Base-by-base conservation (phyloP, 2,329 filamentous ascomycete genomes). In the Calycina marina region DNA sequence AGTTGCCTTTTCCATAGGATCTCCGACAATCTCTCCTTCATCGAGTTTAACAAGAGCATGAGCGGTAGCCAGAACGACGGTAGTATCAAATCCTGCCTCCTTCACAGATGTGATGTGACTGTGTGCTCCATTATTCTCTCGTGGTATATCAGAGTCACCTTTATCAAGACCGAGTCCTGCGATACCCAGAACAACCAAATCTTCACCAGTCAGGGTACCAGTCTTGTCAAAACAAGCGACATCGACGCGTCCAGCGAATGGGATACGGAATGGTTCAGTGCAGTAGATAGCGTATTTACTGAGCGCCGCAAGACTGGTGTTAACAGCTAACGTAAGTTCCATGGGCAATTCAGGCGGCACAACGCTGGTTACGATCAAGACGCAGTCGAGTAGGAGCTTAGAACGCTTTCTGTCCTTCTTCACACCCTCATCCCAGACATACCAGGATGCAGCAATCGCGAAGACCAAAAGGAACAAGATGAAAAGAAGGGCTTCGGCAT, bases 221-320 rank as follows among this genome's bases (percentile, higher is more conserved):
- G 90, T 98, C 66, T 98, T 98, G 59, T 98, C 90, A 45, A 98
- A 98, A 61, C 90, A 98, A 41, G 90, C 86, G 33, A 98, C 70
- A 55, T 98, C 92, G 38, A 98, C 81, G 42, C 90, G 82, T 18
- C 90, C 90, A 44, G 86, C 92, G 47, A 81, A 96, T 1, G 92
- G 92, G 49, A 98, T 98, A 35, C 90, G 78, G 73, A 98, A 98
- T 16, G 90, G 90, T 56, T 98, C 92, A 2, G 90, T 98, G 55
- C 90, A 98, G 65, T 93, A 98, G 49, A 98, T 98, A 39, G 92
- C 90, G 46, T 78, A 88, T 56, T 88, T 92, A 59, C 86, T 92
- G 22, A 98, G 65, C 16, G 90, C 88, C 30, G 90, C 86, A 56
- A 98, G 62, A 67, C 83, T 93, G 9, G 90, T 98, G 62, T 98